phyloP scores from a whole-genome alignment of 2,329 filamentous ascomycete species.

The Aspergillus puulaauensis region DNA sequence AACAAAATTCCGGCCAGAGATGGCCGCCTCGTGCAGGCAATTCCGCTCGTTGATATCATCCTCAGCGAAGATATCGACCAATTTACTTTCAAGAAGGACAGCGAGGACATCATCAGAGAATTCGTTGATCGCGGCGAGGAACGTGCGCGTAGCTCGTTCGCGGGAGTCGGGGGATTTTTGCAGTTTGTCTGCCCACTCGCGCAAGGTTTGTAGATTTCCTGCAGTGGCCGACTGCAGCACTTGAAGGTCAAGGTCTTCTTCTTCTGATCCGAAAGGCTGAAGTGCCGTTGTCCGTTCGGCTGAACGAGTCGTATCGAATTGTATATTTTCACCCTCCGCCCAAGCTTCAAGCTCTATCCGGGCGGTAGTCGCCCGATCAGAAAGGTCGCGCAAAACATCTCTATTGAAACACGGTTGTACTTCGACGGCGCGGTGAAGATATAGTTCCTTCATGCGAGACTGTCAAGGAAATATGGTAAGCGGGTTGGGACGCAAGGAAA shows the following conservation, averaged over 20 bases:
- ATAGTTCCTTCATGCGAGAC: slow-evolving; percentile 96
- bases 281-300: slow-evolving; percentile 38
- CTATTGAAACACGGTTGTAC: slow-evolving; percentile 98
- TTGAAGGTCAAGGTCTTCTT: slow-evolving; percentile 85
- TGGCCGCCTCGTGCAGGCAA: slow-evolving; percentile 93
- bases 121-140: slow-evolving; percentile 84
- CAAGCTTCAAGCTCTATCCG: slow-evolving; percentile 91
- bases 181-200: slow-evolving; percentile 77
- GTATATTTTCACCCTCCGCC: slow-evolving; percentile 93
- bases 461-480: slow-evolving; percentile 39
- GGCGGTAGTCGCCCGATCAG: slow-evolving; percentile 95
- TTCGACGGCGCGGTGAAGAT: slow-evolving; percentile 91
- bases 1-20: slow-evolving; percentile 81
- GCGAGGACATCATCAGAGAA: slow-evolving; percentile 74
- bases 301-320: slow-evolving; percentile 62
- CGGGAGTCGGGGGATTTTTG: slow-evolving; percentile 59
- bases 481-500: slow-evolving; percentile 3
- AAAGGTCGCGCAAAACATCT: slow-evolving; percentile 92
- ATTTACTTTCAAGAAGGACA: slow-evolving; percentile 72
- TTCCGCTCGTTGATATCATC: slow-evolving; percentile 98
- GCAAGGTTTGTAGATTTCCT: slow-evolving; percentile 73
- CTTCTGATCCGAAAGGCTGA: slow-evolving; percentile 65
- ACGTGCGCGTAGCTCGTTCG: slow-evolving; percentile 84
- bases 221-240: slow-evolving; percentile 80
- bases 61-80: slow-evolving; percentile 88